A percentile compares a stretch with the other conserved stretches of the same genome.
Evolutionary conservation across 192 early-diverging fungal species (phyloP).

Genomic region (Gaertneriomyces sp.): DNA sequence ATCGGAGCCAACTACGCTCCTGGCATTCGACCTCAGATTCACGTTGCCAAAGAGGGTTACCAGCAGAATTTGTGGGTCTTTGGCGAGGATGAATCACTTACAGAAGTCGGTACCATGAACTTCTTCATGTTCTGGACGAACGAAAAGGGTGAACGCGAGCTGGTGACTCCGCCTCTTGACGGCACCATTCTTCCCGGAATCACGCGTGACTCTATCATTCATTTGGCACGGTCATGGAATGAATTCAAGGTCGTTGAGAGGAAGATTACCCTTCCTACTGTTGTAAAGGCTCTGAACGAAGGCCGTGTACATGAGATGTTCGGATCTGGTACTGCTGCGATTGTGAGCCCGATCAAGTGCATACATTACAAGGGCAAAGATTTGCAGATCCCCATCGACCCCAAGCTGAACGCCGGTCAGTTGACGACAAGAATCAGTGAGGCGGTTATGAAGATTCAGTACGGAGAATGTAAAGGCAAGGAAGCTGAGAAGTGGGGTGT

Average conservation of each 20-base stretch:
- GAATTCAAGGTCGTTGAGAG: conserved; percentile 86
- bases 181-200: conserved; percentile 95
- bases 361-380: conserved; percentile 78
- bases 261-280: conserved; percentile 74
- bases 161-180: conserved; percentile 88
- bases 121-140: conserved; percentile 87
- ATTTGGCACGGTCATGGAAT: conserved; percentile 72
- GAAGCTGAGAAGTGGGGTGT: background rate
- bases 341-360: conserved; percentile 87
- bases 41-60: conserved; percentile 83
- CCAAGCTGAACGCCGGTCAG: conserved; percentile 78
- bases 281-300: conserved; percentile 71
- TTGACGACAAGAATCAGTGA: conserved; percentile 78
- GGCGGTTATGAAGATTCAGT: conserved; percentile 89
- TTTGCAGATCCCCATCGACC: conserved; percentile 82
- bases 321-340: conserved; percentile 93
- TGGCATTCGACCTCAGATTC: conserved; percentile 74
- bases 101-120: conserved; percentile 98
- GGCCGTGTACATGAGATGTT: conserved; percentile 87
- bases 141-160: conserved; percentile 74
- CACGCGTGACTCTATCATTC: conserved; percentile 88
- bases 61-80: conserved; percentile 96
- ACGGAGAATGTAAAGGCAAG: conserved; percentile 70
- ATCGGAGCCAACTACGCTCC: conserved; percentile 87
- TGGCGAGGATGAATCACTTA: conserved; percentile 78